Base-by-base conservation (phyloP, 2,329 filamentous ascomycete species). In the Trichophaea hybrida region DNA sequence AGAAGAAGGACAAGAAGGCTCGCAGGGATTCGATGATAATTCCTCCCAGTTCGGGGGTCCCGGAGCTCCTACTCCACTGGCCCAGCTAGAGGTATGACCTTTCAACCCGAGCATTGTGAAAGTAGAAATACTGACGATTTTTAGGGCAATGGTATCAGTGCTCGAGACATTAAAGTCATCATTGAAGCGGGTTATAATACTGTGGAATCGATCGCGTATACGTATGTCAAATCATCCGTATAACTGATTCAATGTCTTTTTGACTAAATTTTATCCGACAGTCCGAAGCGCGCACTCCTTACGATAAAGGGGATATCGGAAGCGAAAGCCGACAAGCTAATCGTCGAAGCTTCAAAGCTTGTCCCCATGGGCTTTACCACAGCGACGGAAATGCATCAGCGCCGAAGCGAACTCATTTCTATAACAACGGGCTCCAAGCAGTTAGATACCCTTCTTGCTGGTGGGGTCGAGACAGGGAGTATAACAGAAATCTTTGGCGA, bases 301-400 rank as follows among this genome's bases (percentile, higher is more conserved):
- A 88, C 94, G 72, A 91, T 98, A 73, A 98, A 97, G 73, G 93
- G 93, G 59, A 95, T 98, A 37, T 98, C 93, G 1, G 91, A 97
- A 74, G 86, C 94, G 70, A 98, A 98, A 72, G 93, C 94, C 1
- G 83, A 81, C 37, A 97, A 97, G 71, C 83, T 98, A 44, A 77
- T 98, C 33, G 82, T 81, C 12, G 93, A 97, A 77, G 90, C 90
- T 91, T 72, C 65, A 24, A 98, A 96, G 73, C 80, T 97, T 55
- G 93, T 98, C 0, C 93, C 93, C 0, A 95, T 98, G 90, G 93
- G 93, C 46, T 98, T 98, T 72, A 98, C 94, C 1, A 98, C 93
- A 0, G 93, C 93, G 2, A 98, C 93, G 0, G 94, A 98, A 74
- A 98, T 98, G 90, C 94, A 98, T 71, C 88, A 91, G 68, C 85